Conservation (phyloP, 768 basidiomycete species). For the Cystofilobasidium ferigula region DNA sequence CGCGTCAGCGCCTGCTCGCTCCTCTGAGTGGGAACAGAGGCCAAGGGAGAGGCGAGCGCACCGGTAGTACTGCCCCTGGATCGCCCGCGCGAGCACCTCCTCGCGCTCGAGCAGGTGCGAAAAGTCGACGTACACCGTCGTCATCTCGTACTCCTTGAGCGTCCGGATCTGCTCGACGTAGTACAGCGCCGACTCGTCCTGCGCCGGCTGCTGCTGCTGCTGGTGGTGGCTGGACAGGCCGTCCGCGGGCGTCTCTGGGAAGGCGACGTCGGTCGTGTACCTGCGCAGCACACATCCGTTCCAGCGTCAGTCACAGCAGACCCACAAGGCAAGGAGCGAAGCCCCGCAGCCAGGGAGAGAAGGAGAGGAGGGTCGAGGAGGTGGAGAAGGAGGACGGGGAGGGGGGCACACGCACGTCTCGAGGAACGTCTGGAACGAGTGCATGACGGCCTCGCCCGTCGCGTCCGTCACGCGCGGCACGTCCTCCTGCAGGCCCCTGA, state of each 20-base stretch:
- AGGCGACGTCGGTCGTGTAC: conserved; percentile 67
- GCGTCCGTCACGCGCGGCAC: conserved; percentile 82
- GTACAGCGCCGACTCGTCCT: conserved; percentile 52
- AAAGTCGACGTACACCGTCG: conserved; percentile 94
- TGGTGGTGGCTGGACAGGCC: conserved; percentile 38
- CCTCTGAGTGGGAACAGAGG: neutral
- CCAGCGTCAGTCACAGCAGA: neutral
- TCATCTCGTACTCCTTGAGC: conserved; percentile 87
- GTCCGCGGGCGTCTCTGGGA: conserved; percentile 68
- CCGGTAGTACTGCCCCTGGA: conserved; percentile 89
- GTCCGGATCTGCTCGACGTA: conserved; percentile 90
- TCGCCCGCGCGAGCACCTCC: conserved; percentile 84
- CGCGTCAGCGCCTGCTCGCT: too few relatives aligned
- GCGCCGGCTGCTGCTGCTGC: too few relatives aligned
- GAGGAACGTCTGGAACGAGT: conserved; percentile 81
- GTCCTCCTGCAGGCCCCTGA: conserved; percentile 41
- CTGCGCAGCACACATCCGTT: conserved; percentile 40
- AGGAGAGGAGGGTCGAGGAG: neutral
- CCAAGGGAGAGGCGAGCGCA: conserved; percentile 27
- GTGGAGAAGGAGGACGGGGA: conserved; percentile 4
- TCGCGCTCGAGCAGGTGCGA: conserved; percentile 78
- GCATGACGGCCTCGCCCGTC: conserved; percentile 88
- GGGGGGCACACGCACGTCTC: conserved; percentile 55
- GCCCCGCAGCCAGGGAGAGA: neutral
- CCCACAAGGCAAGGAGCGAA: neutral